Percentiles rank a stretch among this genome's conserved stretches.
These are phyloP conservation scores for Athelia sp. DNA, from an alignment of 1,284 basidiomycete species.

Conservation along the genomic window DNA sequence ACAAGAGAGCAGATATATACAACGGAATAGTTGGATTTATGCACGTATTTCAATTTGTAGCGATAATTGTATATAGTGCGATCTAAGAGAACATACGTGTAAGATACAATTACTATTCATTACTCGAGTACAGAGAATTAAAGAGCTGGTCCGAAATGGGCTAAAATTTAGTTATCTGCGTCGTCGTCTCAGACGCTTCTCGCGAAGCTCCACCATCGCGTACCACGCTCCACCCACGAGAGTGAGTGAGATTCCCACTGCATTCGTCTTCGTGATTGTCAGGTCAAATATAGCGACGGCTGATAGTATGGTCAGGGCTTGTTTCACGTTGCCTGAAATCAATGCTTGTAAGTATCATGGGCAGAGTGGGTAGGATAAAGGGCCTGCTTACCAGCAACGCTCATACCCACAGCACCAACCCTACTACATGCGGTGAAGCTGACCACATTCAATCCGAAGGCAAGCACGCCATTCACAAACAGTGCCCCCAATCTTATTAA, in stretches of 20 bases:
- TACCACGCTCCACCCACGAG: constrained; percentile 83
- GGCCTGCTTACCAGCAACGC: constrained; percentile 66
- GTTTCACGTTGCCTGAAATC: constrained; percentile 78
- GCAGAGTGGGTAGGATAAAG: constrained; percentile 3
- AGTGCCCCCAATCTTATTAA: constrained; percentile 49
- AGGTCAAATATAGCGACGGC: constrained; percentile 83
- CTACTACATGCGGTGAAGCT: constrained; percentile 90
- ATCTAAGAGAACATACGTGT: too few species aligned
- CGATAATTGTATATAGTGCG: too few species aligned
- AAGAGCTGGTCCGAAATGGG: too few species aligned
- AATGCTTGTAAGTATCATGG: constrained; percentile 3
- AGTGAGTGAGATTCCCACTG: constrained; percentile 76
- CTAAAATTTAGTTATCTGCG: too few species aligned
- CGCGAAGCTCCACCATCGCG: constrained; percentile 66
- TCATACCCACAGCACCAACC: constrained; percentile 83
- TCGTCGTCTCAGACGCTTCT: constrained; percentile 34
- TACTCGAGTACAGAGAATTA: too few species aligned
- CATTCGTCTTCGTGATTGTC: constrained; percentile 74
- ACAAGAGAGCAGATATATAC: too few species aligned
- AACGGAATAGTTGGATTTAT: too few species aligned
- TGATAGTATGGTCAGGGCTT: constrained; percentile 86
- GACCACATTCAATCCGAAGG: constrained; percentile 88
- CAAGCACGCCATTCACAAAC: constrained; percentile 76
- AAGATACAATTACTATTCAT: too few species aligned
- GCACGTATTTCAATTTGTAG: too few species aligned